Evolutionary conservation across 108 stramenopile genomes (phyloP), one percentile per base, ranked within the genome.

Genomic region (Parmales sp.): DNA sequence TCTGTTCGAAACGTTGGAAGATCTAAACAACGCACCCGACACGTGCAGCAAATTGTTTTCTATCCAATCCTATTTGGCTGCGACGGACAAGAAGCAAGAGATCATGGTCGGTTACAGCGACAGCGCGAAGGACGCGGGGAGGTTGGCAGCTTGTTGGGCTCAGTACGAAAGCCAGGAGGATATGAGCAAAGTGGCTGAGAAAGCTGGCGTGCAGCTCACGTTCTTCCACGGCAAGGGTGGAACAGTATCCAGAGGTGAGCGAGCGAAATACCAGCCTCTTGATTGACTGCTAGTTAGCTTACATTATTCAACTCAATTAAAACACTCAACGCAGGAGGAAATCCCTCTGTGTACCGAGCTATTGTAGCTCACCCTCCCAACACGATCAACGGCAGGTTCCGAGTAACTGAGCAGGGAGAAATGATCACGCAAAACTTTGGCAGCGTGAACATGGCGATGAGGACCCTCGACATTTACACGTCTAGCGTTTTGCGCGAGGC

Each of bases 361-460:
- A 78, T 91, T 16, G 72, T 98, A n/a, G 88, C 90, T 5, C 87
- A 90, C 54, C 94, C 85, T 37, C 89, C 90, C 28, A 80, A 88
- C 63, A 98, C 96, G 6, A 90, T 98, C 74, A 89, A 98, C 49
- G 94, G 94, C 38, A 84, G 89, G 54, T 98, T 95, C 87, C 89
- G 96, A 22, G 94, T 98, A n/a, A 98, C 96, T 1, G 96, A 98
- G 79, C 96, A 98, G 60, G 96, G 95, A 28, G 96, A 98, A 73
- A 98, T 98, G 96, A 96, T 98, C 71, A 88, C 87, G 37, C 94
- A 95, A 71, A 98, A 96, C 80, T 98, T 98, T 70, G 97, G 97
- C 11, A 48, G 16, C 64, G 64, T 41, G 13, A 82, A 84, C 70
- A 75, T 91, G 44, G 95, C 96, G 4, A 89, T 94, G 63, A 79